A percentile compares a stretch with the other conserved stretches of the same genome.
phyloP scores from a whole-genome alignment of 116 monocot species.

The Dioscorea cayenensis region DNA sequence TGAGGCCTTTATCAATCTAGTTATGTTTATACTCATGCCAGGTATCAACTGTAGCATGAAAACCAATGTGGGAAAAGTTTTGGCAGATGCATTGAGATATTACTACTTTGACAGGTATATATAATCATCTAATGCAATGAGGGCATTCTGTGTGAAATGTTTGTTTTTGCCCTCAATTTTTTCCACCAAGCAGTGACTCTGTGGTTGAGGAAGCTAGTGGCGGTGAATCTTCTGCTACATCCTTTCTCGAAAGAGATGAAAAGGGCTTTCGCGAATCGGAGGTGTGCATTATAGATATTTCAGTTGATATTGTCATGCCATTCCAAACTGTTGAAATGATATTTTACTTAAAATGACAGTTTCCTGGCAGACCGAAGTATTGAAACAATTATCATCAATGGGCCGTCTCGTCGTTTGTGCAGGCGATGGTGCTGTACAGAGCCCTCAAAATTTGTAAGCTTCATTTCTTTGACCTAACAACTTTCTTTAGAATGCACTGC shows the following conservation, averaged over 20 bases:
- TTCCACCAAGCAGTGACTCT: conserved; percentile 34
- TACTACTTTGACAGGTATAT: conserved; percentile 85
- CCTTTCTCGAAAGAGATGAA: conserved; percentile 47
- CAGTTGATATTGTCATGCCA: neutral
- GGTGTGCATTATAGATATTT: conserved; percentile 19
- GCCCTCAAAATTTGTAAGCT: conserved; percentile 72
- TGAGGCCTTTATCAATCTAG: neutral
- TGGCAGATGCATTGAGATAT: conserved; percentile 77
- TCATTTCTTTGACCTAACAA: neutral
- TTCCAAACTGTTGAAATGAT: neutral
- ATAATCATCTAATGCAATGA: conserved; percentile 7
- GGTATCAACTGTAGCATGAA: conserved; percentile 76
- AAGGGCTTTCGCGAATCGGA: conserved; percentile 62
- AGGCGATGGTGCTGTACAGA: conserved; percentile 79
- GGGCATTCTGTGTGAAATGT: conserved; percentile 3
- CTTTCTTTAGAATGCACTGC: neutral
- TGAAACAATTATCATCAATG: conserved; percentile 91
- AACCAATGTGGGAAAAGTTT: conserved; percentile 46
- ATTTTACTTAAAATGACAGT: conserved; percentile 1
- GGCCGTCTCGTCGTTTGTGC: conserved; percentile 82
- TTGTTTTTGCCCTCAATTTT: conserved; percentile 13
- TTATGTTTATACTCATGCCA: conserved; percentile 9
- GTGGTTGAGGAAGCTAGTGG: conserved; percentile 68
- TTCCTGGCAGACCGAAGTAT: conserved; percentile 72
- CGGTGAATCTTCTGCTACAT: conserved; percentile 33